A percentile compares a stretch with the other conserved stretches of the same genome.
Conservation (phyloP, 495 filamentous ascomycete genomes). For the Aspergillus kassunensis region DNA sequence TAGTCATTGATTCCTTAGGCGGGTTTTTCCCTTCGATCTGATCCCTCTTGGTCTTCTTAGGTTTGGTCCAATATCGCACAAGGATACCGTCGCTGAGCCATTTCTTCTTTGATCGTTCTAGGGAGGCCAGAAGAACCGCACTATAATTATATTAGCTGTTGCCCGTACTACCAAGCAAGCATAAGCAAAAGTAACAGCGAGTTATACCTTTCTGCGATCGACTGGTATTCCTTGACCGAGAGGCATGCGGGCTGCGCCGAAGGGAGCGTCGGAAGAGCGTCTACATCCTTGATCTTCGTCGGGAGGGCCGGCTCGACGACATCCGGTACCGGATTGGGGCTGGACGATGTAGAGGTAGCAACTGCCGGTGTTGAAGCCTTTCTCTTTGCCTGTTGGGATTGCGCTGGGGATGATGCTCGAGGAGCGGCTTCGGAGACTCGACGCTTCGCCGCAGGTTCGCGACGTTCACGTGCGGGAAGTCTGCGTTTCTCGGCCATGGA, state of each 20-base stretch:
- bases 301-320: slow-evolving; percentile 56
- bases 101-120: slow-evolving; percentile 78
- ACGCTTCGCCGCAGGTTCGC: slow-evolving; percentile 45
- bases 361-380: slow-evolving; percentile 36
- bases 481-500: slow-evolving; percentile 47
- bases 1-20: slow-evolving; percentile 79
- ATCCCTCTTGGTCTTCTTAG: slow-evolving; percentile 72
- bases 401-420: slow-evolving; percentile 21
- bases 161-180: background rate
- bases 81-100: slow-evolving; percentile 89
- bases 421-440: slow-evolving; percentile 43
- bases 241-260: slow-evolving; percentile 64
- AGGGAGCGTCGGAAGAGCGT: slow-evolving; percentile 70
- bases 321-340: slow-evolving; percentile 27
- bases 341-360: slow-evolving; percentile 20
- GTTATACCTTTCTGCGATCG: slow-evolving; percentile 73
- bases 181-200: background rate
- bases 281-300: slow-evolving; percentile 58
- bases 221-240: slow-evolving; percentile 68
- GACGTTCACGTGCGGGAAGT: slow-evolving; percentile 41
- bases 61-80: slow-evolving; percentile 91
- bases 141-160: slow-evolving; percentile 40
- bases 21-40: slow-evolving; percentile 72
- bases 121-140: slow-evolving; percentile 76
- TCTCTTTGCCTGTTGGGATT: slow-evolving; percentile 27